Evolutionary conservation across 116 monocot species (phyloP).

Genomic region (Posidonia oceanica): DNA sequence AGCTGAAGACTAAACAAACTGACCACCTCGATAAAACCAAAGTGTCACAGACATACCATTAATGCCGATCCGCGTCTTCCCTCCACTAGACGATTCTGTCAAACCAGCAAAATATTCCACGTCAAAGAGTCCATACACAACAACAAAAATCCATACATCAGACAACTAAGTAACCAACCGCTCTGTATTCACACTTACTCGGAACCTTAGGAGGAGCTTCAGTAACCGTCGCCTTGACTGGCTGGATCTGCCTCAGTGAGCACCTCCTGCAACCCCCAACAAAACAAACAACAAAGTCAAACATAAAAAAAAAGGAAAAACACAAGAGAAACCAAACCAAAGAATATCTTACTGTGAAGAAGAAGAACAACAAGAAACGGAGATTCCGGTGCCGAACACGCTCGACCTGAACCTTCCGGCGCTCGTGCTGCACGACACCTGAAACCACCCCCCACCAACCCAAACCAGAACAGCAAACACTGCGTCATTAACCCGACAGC

Average conservation of each 20-base stretch:
- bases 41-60: conserved; percentile 8
- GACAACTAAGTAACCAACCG: neutral
- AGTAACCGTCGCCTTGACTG: conserved; percentile 13
- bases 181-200: conserved; percentile 1
- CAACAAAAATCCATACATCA: neutral
- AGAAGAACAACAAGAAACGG: neutral
- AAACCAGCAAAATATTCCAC: neutral
- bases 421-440: too few relatives aligned
- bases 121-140: neutral
- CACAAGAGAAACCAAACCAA: neutral
- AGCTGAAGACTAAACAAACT: neutral
- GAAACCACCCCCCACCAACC: too few relatives aligned
- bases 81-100: conserved; percentile 10
- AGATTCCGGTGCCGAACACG: neutral
- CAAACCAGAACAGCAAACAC: too few relatives aligned
- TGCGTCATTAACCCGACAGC: too few relatives aligned
- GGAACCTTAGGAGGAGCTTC: conserved; percentile 20
- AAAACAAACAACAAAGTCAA: neutral
- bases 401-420: neutral
- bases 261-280: conserved; percentile 5
- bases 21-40: neutral
- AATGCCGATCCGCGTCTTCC: conserved; percentile 21
- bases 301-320: neutral
- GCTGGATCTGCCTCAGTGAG: conserved; percentile 3
- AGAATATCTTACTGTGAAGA: neutral